Percentiles rank a stretch among this genome's conserved stretches.
Evolutionary conservation across 345 rosid genomes (phyloP).

Genomic region (Draba incana): DNA sequence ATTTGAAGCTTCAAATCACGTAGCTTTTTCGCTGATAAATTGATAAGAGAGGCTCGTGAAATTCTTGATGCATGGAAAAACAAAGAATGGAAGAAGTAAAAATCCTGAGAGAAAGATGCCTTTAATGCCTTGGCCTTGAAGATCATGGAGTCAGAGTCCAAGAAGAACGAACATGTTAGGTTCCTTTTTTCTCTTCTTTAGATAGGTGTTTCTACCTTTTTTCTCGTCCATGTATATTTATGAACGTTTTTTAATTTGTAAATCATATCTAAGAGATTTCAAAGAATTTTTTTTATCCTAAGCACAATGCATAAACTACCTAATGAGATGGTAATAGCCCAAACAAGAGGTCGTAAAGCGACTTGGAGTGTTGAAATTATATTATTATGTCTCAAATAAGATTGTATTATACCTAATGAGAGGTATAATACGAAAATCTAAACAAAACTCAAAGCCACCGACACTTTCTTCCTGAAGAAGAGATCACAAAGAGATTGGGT

Average conservation of each 20-base stretch:
- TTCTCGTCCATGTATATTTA: conserved; percentile 7
- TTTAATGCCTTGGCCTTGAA: conserved; percentile 49
- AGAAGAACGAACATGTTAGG: conserved; percentile 45
- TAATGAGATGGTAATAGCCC: too few species aligned
- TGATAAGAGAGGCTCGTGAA: conserved; percentile 5
- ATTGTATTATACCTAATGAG: too few species aligned
- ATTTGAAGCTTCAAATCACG: conserved; percentile 1
- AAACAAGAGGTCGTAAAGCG: too few species aligned
- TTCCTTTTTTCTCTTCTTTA: conserved; percentile 56
- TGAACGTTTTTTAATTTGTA: conserved; percentile 13
- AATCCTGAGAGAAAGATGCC: conserved; percentile 52
- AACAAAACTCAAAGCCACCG: too few species aligned
- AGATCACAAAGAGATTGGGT: too few species aligned
- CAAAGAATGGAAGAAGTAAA: conserved; percentile 55
- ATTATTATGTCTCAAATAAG: too few species aligned
- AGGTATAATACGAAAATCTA: too few species aligned
- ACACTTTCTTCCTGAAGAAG: too few species aligned
- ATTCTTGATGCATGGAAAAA: conserved; percentile 46
- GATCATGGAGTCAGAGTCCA: conserved; percentile 55
- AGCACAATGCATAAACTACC: too few species aligned
- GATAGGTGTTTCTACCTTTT: conserved; percentile 45
- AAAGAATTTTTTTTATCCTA: neutral
- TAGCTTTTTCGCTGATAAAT: neutral
- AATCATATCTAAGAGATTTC: neutral
- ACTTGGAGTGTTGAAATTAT: too few species aligned